Evolutionary conservation across 2,329 filamentous ascomycete genomes (phyloP), one percentile per base, ranked within the genome.

Genomic region (Sclerotinia subarctica): DNA sequence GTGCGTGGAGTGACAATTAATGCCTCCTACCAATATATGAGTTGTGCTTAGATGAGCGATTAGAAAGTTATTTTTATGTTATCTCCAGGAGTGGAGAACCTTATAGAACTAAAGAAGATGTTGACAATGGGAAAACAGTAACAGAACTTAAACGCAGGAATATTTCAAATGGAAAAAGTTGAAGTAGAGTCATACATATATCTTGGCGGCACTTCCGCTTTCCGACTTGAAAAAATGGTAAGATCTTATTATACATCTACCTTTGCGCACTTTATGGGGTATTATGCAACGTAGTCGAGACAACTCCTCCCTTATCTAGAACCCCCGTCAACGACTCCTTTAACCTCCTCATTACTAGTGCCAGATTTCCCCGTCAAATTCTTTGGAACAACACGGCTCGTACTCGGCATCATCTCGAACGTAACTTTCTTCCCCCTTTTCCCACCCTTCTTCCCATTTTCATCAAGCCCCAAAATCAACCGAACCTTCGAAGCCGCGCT

Each of bases 341-440:
- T 51, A 15, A 7, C 21, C 47, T 38, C 29, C 29, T 13, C 19
- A 19, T 38, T 38, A 10, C 4, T 10, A 24, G 6, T 38, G 7
- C 32, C 59, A 3, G 21, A 3, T 19, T 35, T 35, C 8, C 17
- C 29, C 13, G 13, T 51, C 8, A 21, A 26, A 4, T 51, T 62
- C n/a, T 26, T 46, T 15, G 29, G 32, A 10, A 38, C n/a, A 44
- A 42, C 13, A 24, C 13, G 46, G 46, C 17, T 32, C 3, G 32
- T 57, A 24, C 29, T 35, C 24, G 29, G 29, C 8, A 17, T 46
- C 44, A 59, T 66, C 10, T 59, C 42, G 24, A 67, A 67, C 19
- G 56, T 63, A 38, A 62, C 57, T 26, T 53, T 67, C 35, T 63
- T 63, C 11, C 42, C 63, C 11, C 24, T 54, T 35, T 67, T 63